Conservation (phyloP, 1,284 basidiomycete species). For the Puccinia sorghi region DNA sequence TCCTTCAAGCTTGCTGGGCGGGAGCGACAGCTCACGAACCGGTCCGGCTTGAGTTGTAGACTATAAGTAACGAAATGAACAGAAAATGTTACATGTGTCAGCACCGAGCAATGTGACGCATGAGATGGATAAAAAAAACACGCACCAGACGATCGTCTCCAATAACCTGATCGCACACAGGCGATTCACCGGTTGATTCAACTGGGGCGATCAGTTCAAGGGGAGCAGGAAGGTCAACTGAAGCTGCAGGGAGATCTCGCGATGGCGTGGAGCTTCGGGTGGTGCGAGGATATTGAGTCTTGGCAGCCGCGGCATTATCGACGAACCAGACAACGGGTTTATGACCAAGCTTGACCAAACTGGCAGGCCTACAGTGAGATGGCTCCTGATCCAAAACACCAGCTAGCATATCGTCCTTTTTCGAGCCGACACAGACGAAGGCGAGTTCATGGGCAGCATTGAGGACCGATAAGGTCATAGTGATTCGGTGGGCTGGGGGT, state of each 20-base stretch:
- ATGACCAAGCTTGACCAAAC: slow-evolving; percentile 26
- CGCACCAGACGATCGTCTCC: not conserved
- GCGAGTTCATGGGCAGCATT: slow-evolving; percentile 56
- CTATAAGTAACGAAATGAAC: not conserved
- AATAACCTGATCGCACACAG: not conserved
- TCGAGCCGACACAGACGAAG: slow-evolving; percentile 57
- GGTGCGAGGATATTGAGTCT: slow-evolving; percentile 1
- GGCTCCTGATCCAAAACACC: slow-evolving; percentile 75
- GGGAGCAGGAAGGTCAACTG: not conserved
- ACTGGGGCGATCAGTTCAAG: not conserved
- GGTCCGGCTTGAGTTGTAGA: not conserved
- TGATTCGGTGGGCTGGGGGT: slow-evolving; percentile 57
- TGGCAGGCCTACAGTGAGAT: slow-evolving; percentile 28
- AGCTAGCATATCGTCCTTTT: slow-evolving; percentile 58
- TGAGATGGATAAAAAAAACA: not conserved
- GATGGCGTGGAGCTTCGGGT: not conserved
- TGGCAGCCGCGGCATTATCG: slow-evolving; percentile 24
- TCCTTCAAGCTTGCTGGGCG: not conserved
- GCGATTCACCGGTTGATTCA: not conserved
- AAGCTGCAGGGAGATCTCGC: not conserved
- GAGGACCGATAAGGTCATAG: slow-evolving; percentile 58
- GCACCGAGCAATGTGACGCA: not conserved
- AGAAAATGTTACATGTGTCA: not conserved
- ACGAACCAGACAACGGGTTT: slow-evolving; percentile 32
- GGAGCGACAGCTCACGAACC: no score